Evolutionary conservation across 2,329 filamentous ascomycete genomes (phyloP).

Genomic region (Calonectria multiphialidica): DNA sequence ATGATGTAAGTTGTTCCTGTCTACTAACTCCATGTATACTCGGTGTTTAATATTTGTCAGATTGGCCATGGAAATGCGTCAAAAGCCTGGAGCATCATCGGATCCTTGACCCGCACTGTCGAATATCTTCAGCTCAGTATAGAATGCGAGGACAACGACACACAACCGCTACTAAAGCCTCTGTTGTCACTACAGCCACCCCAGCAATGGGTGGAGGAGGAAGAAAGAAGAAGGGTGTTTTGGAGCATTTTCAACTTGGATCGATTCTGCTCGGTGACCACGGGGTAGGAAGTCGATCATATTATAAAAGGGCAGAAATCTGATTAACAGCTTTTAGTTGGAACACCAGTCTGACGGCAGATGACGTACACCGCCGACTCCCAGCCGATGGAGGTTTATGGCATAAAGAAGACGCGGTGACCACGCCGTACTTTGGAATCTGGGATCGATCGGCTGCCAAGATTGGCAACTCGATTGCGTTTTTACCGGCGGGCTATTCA

Average conservation of each 20-base stretch:
- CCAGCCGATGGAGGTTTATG: conserved; percentile 16
- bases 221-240: conserved; percentile 15
- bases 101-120: conserved; percentile 43
- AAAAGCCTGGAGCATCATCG: conserved; percentile 44
- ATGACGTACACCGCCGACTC: conserved; percentile 13
- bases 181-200: conserved; percentile 3
- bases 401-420: conserved; percentile 12
- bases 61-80: conserved; percentile 33
- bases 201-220: conserved; percentile 19
- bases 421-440: conserved; percentile 17
- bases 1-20: conserved; percentile 26
- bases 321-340: not conserved
- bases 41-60: not conserved
- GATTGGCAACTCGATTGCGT: conserved; percentile 20
- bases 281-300: not conserved
- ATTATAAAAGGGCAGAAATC: not conserved
- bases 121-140: conserved; percentile 46
- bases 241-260: conserved; percentile 24
- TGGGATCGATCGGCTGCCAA: conserved; percentile 21
- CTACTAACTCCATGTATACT: too few species aligned
- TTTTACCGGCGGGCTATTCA: conserved; percentile 2
- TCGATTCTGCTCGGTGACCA: conserved; percentile 22
- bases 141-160: conserved; percentile 35
- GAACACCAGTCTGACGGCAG: conserved; percentile 19
- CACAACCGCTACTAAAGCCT: conserved; percentile 12